phyloP scores from a whole-genome alignment of 768 basidiomycete species.

The Pleurotus ostreatus region DNA sequence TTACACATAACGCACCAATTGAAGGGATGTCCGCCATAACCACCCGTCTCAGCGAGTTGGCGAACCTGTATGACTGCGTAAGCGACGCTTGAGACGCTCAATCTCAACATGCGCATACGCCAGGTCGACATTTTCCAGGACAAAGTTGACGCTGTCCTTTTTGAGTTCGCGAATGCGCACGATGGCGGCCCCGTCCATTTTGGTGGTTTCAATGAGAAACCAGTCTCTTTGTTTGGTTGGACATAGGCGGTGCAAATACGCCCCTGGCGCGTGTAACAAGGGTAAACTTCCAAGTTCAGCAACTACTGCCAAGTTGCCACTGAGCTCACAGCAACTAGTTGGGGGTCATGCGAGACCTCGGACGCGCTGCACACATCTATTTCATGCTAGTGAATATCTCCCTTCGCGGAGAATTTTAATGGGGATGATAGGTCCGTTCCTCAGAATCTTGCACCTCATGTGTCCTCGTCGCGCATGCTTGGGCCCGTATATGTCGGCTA shows the following conservation, averaged over 20 bases:
- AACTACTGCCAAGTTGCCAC: too few species aligned
- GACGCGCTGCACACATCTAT: too few species aligned
- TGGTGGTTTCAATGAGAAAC: neutral
- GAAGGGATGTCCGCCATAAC: slow-evolving; percentile 98
- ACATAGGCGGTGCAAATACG: neutral
- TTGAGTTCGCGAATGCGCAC: slow-evolving; percentile 84
- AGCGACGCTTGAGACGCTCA: neutral
- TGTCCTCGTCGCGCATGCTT: too few species aligned
- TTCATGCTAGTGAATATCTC: too few species aligned
- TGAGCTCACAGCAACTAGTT: too few species aligned
- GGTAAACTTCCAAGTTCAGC: too few species aligned
- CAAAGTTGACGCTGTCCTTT: slow-evolving; percentile 84
- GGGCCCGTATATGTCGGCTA: too few species aligned
- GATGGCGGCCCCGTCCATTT: slow-evolving; percentile 53
- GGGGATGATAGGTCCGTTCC: too few species aligned
- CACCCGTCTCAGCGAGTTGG: slow-evolving; percentile 89
- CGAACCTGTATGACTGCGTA: slow-evolving; percentile 52
- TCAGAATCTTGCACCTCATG: too few species aligned
- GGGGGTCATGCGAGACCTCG: too few species aligned
- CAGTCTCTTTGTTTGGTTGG: neutral
- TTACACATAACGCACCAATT: slow-evolving; percentile 60
- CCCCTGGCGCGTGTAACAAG: neutral
- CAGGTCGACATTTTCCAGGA: slow-evolving; percentile 93
- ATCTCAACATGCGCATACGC: slow-evolving; percentile 52
- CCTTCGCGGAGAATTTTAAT: too few species aligned